Conservation (phyloP, 768 basidiomycete genomes). For the Nevesoporus exiguus region DNA sequence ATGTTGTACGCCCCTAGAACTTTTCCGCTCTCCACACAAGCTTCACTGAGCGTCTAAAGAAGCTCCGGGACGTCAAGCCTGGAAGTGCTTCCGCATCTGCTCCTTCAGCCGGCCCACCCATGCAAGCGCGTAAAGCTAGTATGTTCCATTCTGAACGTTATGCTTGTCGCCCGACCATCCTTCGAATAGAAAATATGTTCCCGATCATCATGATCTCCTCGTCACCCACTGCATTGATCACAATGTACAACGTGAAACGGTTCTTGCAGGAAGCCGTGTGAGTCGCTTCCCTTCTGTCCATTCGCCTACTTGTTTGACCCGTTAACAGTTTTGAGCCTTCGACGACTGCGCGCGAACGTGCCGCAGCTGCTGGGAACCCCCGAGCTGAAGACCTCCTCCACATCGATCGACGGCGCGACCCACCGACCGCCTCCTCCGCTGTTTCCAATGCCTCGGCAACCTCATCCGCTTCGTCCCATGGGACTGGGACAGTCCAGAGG, state of each 20-base stretch:
- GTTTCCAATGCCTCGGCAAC: slow-evolving; percentile 4
- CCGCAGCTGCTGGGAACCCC: slow-evolving; percentile 65
- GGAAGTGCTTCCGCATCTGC: slow-evolving; percentile 40
- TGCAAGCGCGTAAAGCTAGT: slow-evolving; percentile 71
- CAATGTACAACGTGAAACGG: slow-evolving; percentile 68
- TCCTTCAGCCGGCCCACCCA: slow-evolving; percentile 33
- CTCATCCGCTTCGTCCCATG: slow-evolving; percentile 13
- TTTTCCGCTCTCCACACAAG: slow-evolving; percentile 65
- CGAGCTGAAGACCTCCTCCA: slow-evolving; percentile 80
- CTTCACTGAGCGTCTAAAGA: slow-evolving; percentile 77
- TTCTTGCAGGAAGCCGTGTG: slow-evolving; percentile 89
- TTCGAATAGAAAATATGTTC: slow-evolving; percentile 58
- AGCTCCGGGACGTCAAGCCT: slow-evolving; percentile 63
- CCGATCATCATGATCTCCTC: slow-evolving; percentile 98
- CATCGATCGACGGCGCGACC: slow-evolving; percentile 81
- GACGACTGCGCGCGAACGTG: slow-evolving; percentile 67
- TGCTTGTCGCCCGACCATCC: no score
- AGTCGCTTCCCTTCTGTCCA: slow-evolving; percentile 19
- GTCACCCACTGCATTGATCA: slow-evolving; percentile 82
- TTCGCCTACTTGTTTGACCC: neutral
- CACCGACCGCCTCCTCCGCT: slow-evolving; percentile 23
- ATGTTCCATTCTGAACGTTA: slow-evolving; percentile 24
- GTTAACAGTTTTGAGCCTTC: slow-evolving; percentile 64
- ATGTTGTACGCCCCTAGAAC: slow-evolving; percentile 48
- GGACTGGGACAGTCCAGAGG: slow-evolving; percentile 42